Evolutionary conservation across 108 stramenopile species (phyloP), one percentile per base, ranked within the genome.

Genomic region (Asterionellopsis glacialis): DNA sequence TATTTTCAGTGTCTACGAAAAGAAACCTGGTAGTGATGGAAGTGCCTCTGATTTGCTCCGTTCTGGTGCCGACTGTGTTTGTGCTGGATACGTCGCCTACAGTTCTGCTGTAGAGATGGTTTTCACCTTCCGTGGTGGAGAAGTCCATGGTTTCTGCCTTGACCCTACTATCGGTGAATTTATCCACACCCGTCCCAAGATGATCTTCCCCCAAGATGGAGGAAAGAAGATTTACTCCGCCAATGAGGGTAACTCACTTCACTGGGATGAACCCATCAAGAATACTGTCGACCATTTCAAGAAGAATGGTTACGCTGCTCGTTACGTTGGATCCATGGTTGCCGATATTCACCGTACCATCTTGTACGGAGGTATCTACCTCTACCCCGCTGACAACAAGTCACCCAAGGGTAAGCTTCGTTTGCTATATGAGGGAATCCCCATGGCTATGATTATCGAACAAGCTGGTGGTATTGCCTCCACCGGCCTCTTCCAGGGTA

Each of bases 311-410:
- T 96, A 95, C 74, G 61, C 84, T 47, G 88, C 92, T 45, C 94
- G 98, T 27, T 99, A 99, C 70, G 97, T 98, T 13, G 98, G 98
- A 23, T 96, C 95, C 45, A 99, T 98, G 98, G 97, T 99, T 56
- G 93, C 97, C 9, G 98, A 99, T 61, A 95, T 99, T 54, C 98
- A 99, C 82, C 93, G 97, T 47, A 99, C 99, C 27, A 83, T 99
- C 61, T 81, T 98, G 33, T 99, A 99, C 64, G 97, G 97, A 57
- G 99, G 99, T 14, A 94, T 99, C 61, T 99, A 96, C 75, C 69
- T 98, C 42, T 99, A 99, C 79, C 98, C 98, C 18, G 96, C 97
- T 6, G 96, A 97, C 65, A 87, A 77, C 64, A 96, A 95, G 65
- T 80, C 82, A 39, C 88, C 87, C 22, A 92, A 95, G 71, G 94